These are phyloP conservation scores for Helminthosporium solani DNA, from an alignment of 2,329 filamentous ascomycete species.

Conservation along the genomic window DNA sequence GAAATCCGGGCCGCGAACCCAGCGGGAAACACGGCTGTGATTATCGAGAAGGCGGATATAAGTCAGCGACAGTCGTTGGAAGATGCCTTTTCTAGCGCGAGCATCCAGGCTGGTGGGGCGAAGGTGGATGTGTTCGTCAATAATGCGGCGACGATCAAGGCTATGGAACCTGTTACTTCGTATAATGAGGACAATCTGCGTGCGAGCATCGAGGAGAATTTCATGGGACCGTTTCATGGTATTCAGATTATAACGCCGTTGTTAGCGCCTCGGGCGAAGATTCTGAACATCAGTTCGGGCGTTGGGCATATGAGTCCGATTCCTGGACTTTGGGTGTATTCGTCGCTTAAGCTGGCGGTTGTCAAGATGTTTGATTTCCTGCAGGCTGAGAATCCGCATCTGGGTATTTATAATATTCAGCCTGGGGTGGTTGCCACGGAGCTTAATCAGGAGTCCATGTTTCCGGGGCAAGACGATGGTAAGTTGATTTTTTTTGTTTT, in stretches of 20 bases:
- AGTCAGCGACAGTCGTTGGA: conserved; percentile 26
- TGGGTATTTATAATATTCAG: conserved; percentile 35
- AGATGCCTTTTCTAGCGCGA: conserved; percentile 35
- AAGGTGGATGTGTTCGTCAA: conserved; percentile 46
- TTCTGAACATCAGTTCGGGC: conserved; percentile 41
- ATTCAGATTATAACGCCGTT: conserved; percentile 40
- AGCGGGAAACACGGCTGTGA: conserved; percentile 4
- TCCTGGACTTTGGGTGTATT: conserved; percentile 10
- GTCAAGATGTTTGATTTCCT: conserved; percentile 34
- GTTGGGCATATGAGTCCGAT: conserved; percentile 10
- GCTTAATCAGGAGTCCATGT: conserved; percentile 26
- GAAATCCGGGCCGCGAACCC: conserved; percentile 9
- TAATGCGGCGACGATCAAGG: conserved; percentile 40
- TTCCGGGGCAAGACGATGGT: conserved; percentile 13
- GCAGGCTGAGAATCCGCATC: conserved; percentile 9
- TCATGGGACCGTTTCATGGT: conserved; percentile 36
- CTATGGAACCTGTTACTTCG: conserved; percentile 25
- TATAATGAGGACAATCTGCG: conserved; percentile 38
- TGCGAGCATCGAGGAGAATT: conserved; percentile 37
- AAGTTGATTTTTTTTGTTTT: conserved; percentile 6
- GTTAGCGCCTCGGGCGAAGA: conserved; percentile 32
- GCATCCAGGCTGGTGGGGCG: conserved; percentile 17
- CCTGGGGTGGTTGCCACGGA: conserved; percentile 35
- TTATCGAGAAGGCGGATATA: conserved; percentile 11
- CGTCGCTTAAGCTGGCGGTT: conserved; percentile 28